Evolutionary conservation across 164 flowering plant species (phyloP).

Genomic region (Aristolochia fimbriata): DNA sequence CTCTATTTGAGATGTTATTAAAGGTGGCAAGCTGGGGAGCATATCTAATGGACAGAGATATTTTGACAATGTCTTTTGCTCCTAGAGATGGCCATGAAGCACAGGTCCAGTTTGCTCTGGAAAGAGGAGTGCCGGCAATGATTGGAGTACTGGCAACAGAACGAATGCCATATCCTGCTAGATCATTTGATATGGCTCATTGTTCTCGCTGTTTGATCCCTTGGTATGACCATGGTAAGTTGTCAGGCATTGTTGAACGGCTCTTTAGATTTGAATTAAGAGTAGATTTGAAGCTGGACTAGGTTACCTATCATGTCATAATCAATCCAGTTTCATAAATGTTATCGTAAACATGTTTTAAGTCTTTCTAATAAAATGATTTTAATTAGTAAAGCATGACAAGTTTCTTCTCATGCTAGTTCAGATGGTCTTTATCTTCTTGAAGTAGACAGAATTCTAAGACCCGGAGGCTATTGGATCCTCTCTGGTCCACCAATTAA

Average conservation of each 20-base stretch:
- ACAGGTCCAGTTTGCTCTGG: slow-evolving; percentile 91
- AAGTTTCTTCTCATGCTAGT: too few relatives aligned
- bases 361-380: too few relatives aligned
- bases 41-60: slow-evolving; percentile 67
- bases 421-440: slow-evolving; percentile 75
- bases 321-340: too few relatives aligned
- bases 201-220: slow-evolving; percentile 97
- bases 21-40: slow-evolving; percentile 99
- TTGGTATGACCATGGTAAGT: slow-evolving; percentile 65
- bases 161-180: slow-evolving; percentile 84
- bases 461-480: slow-evolving; percentile 98
- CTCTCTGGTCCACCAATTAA: slow-evolving; percentile 93
- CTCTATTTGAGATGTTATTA: slow-evolving; percentile 4
- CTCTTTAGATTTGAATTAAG: too few relatives aligned
- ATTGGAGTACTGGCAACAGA: slow-evolving; percentile 75
- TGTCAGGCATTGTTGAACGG: neutral
- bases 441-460: slow-evolving; percentile 85
- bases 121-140: slow-evolving; percentile 97
- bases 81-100: slow-evolving; percentile 99
- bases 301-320: too few relatives aligned
- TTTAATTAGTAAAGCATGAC: too few relatives aligned
- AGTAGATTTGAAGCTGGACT: too few relatives aligned
- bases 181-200: slow-evolving; percentile 97
- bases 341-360: too few relatives aligned
- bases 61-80: slow-evolving; percentile 92